Evolutionary conservation across 2,329 filamentous ascomycete species (phyloP), one percentile per base, ranked within the genome.

Genomic region (Ustilaginoidea virens): DNA sequence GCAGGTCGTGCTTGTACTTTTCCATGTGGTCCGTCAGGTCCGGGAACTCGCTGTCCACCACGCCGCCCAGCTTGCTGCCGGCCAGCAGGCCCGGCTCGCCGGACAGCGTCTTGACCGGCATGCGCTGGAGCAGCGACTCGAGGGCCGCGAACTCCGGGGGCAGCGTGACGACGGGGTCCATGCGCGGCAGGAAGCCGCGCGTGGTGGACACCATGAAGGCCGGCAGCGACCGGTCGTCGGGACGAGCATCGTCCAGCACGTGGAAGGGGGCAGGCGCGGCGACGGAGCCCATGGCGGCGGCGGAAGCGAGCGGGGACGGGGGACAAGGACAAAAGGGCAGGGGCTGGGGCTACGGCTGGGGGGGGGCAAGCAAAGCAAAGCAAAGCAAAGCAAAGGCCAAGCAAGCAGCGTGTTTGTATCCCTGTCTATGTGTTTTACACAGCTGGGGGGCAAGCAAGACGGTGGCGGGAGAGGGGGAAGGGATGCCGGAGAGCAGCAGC

Each of bases 141-240:
- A 92, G 62, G 4, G 69, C 56, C 20, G 72, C 66, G 47, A 93
- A 94, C 48, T 78, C 78, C 10, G 62, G 40, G 13, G 86, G 85
- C 1, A 93, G 69, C 7, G 61, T 51, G 28, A 61, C 57, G 39
- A 75, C 55, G 25, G 73, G 73, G 37, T 76, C 60, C 48, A 63
- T 62, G 10, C 79, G 69, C 9, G 80, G 79, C 19, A 87, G 62
- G 51, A 85, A 87, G 29, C 80, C 80, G 33, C 77, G 63, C 4
- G 70, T 68, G 14, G 72, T 81, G 25, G 78, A 82, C 22, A 85
- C 78, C 71, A 82, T 81, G 60, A 86, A 86, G 41, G 78, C 71
- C 5, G 74, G 74, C 17, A 81, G 58, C 24, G 70, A 65, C 31
- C 47, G 65, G 50, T 80, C 72, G 34, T 72, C 52, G 2, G 73